Evolutionary conservation across 208 protist species (phyloP).

Genomic region (Trypanosoma scelopori): DNA sequence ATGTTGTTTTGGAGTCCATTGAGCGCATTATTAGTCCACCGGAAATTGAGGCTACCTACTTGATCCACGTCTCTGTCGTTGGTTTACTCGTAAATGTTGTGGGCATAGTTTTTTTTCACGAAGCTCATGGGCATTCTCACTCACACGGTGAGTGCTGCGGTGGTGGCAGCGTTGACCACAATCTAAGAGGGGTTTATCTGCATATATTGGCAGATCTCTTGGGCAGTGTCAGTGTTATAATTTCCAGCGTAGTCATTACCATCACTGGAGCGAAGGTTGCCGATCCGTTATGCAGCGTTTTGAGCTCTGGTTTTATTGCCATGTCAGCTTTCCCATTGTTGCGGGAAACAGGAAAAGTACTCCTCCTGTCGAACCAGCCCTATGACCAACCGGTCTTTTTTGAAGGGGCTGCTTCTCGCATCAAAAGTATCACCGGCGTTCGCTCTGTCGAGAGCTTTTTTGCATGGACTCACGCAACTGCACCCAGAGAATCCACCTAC

Average conservation of each 20-base stretch:
- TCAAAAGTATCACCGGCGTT: constrained; percentile 26
- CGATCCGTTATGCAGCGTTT: constrained; percentile 75
- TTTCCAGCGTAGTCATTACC: constrained; percentile 70
- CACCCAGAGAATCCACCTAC: constrained; percentile 53
- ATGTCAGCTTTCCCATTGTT: constrained; percentile 76
- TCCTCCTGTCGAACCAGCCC: constrained; percentile 48
- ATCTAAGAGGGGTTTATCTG: constrained; percentile 84
- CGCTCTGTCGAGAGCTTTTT: constrained; percentile 24
- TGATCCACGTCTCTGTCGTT: constrained; percentile 78
- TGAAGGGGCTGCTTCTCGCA: constrained; percentile 32
- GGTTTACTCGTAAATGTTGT: constrained; percentile 85
- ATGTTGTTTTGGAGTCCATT: constrained; percentile 78
- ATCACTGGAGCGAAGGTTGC: constrained; percentile 58
- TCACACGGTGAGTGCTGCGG: constrained; percentile 34
- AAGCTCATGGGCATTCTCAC: constrained; percentile 55
- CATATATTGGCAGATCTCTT: constrained; percentile 90
- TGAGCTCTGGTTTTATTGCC: constrained; percentile 74
- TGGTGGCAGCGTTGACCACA: constrained; percentile 58
- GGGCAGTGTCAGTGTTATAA: constrained; percentile 85
- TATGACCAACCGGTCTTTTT: constrained; percentile 30
- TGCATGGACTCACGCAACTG: constrained; percentile 64
- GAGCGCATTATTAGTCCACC: constrained; percentile 79
- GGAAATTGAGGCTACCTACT: constrained; percentile 66
- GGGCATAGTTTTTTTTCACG: constrained; percentile 86
- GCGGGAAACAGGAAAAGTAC: constrained; percentile 72